These are phyloP conservation scores for Camellia lanceoleosa DNA, from an alignment of 148 eudicot genomes.

Conservation along the genomic window DNA sequence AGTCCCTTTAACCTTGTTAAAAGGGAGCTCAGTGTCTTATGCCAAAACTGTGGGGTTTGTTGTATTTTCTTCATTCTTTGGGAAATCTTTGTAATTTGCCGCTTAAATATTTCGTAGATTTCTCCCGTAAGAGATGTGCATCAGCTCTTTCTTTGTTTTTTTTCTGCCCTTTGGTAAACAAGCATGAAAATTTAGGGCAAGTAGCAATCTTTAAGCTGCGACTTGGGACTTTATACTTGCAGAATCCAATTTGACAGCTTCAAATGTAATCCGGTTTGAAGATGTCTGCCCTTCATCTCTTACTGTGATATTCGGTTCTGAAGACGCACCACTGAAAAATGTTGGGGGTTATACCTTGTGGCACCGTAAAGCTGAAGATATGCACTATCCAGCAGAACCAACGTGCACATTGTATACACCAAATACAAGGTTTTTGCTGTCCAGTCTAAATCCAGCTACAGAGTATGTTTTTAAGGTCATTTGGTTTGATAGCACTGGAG, in stretches of 20 bases:
- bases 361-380: constrained; percentile 65
- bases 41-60: too few species aligned
- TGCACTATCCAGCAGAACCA: constrained; percentile 44
- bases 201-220: not conserved
- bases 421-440: constrained; percentile 45
- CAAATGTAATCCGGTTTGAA: constrained; percentile 46
- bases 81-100: too few species aligned
- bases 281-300: constrained; percentile 50
- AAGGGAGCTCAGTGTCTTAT: too few species aligned
- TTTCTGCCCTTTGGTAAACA: not conserved
- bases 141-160: too few species aligned
- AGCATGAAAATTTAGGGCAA: not conserved
- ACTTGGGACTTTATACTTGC: constrained; percentile 15
- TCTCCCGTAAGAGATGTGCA: not conserved
- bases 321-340: constrained; percentile 24
- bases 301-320: constrained; percentile 42
- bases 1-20: too few species aligned
- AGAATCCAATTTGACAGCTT: constrained; percentile 35
- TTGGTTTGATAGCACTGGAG: constrained; percentile 32
- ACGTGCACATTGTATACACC: constrained; percentile 55
- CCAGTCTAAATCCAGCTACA: constrained; percentile 57
- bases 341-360: constrained; percentile 48
- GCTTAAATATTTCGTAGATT: too few species aligned
- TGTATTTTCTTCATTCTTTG: too few species aligned
- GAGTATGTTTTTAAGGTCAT: constrained; percentile 60